phyloP scores from a whole-genome alignment of 306 rosid species.

The Ormosia emarginata region DNA sequence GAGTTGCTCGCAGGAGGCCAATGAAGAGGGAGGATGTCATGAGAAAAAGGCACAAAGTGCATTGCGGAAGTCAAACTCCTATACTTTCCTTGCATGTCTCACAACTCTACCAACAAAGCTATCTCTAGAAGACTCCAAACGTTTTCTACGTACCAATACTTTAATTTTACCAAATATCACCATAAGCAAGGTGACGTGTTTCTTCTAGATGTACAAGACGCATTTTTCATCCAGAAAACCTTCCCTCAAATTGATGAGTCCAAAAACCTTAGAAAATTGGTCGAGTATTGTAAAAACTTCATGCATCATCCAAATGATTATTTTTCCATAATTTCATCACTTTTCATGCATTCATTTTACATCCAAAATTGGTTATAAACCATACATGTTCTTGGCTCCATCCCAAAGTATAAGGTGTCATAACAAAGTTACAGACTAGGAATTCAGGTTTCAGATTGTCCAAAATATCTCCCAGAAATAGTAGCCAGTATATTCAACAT shows the following conservation, averaged over 20 bases:
- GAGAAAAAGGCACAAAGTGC: too few species aligned
- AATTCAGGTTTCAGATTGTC: slow-evolving; percentile 53
- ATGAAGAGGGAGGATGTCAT: too few species aligned
- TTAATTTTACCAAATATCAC: too few species aligned
- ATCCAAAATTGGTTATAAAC: background rate
- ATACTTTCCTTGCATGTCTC: too few species aligned
- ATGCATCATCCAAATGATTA: background rate
- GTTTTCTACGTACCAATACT: too few species aligned
- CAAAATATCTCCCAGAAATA: slow-evolving; percentile 73
- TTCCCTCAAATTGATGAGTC: background rate
- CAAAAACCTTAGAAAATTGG: background rate
- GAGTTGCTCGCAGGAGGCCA: too few species aligned
- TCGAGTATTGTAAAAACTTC: background rate
- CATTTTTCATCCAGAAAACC: background rate
- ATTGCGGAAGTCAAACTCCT: too few species aligned
- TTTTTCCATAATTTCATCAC: background rate
- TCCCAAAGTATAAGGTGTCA: background rate
- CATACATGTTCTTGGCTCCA: slow-evolving; percentile 4
- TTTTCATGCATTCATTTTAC: background rate
- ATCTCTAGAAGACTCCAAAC: too few species aligned
- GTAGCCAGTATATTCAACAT: slow-evolving; percentile 77
- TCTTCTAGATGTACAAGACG: too few species aligned
- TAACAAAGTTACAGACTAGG: background rate
- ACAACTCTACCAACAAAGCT: too few species aligned
- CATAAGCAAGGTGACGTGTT: too few species aligned